Conservation (phyloP, 495 filamentous ascomycete genomes). For the Annulohypoxylon nitens region DNA sequence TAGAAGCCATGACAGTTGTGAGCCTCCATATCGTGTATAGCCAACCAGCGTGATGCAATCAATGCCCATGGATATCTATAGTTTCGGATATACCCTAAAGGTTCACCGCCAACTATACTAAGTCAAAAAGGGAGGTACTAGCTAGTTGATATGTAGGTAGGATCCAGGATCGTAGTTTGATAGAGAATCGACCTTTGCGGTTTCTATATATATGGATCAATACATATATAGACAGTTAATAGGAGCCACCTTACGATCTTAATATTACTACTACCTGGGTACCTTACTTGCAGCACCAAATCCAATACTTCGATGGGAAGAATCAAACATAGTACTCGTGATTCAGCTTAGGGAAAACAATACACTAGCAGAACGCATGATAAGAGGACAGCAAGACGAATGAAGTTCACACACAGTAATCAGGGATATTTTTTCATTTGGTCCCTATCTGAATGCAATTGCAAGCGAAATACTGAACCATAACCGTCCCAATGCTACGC, state of each 20-base stretch:
- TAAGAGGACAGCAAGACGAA: background rate
- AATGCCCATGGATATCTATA: background rate
- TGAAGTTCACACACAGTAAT: conserved; percentile 36
- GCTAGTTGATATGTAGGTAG: conserved; percentile 3
- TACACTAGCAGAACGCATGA: background rate
- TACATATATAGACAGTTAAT: background rate
- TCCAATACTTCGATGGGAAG: background rate
- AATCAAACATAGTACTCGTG: background rate
- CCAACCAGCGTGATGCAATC: conserved; percentile 1
- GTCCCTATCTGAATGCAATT: conserved; percentile 54
- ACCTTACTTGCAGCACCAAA: background rate
- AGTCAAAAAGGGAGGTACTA: background rate
- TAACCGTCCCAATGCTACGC: conserved; percentile 54
- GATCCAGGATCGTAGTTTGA: background rate
- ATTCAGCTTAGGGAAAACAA: background rate
- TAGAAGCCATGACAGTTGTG: background rate
- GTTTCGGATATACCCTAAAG: background rate
- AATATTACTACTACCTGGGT: background rate
- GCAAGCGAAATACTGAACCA: conserved; percentile 50
- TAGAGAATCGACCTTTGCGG: background rate
- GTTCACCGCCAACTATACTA: conserved; percentile 7
- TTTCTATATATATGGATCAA: background rate
- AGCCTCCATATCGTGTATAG: conserved; percentile 2
- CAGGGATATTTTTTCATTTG: conserved; percentile 47
- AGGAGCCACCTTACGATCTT: background rate